Evolutionary conservation across 116 monocot genomes (phyloP), one percentile per base, ranked within the genome.

Genomic region (Dioscorea cayenensis): DNA sequence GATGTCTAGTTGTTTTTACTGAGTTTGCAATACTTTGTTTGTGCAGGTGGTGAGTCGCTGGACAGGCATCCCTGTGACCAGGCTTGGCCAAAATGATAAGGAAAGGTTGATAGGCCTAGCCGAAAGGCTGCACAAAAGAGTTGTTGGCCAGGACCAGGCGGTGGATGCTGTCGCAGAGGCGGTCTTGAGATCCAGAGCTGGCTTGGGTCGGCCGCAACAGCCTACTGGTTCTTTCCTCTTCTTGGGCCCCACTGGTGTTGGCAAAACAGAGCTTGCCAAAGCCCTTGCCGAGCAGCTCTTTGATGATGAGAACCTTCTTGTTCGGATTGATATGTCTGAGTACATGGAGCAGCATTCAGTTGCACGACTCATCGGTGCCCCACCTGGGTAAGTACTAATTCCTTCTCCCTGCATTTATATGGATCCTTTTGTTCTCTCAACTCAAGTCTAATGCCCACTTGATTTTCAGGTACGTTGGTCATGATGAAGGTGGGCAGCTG

Each of bases 281-380:
- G 95, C 95, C 7, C 86, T 91, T 6, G 91, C 95, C 0, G 95
- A 95, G 74, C 89, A 89, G 37, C 73, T 91, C 2, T 91, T 95
- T 59, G 95, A 95, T 71, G 88, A 91, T 49, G 89, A 91, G 62
- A 91, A 86, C 23, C 78, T 91, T 6, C 69, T 95, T 0, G 62
- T 95, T 29, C 82, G 91, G n/a, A 87, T 95, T 1, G 95, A 95
- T 62, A 88, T 89, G 89, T 89, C 89, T 0, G 91, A 91, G 36
- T 91, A 91, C 71, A 95, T 89, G 91, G 89, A 91, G 81, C 89
- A 95, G 73, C 91, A 95, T 63, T 89, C 91, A 3, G 91, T 95
- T 23, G 65, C 95, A 0, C 71, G 91, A 1, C 79, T 95, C 1
- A 91, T 95, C 27, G 91, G 95, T 36, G 91, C 95, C 9, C 95